A percentile compares a stretch with the other conserved stretches of the same genome.
phyloP scores from a whole-genome alignment of 2,329 filamentous ascomycete genomes.

The Verticillium zaregamsianum region DNA sequence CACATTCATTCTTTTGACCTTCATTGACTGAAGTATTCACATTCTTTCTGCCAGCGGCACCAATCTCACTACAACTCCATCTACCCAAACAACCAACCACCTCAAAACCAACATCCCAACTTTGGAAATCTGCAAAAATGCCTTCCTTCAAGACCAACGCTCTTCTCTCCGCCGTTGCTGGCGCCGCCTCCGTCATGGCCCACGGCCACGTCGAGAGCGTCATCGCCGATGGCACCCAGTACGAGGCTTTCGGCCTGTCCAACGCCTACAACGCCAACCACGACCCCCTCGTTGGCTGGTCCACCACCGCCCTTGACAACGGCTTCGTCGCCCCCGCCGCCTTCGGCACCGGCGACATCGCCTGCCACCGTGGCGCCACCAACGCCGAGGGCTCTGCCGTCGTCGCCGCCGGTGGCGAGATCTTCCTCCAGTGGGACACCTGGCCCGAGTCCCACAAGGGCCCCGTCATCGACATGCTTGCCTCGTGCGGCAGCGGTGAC shows the following conservation, averaged over 20 bases:
- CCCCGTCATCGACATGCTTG: constrained; percentile 58
- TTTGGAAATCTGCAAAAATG: constrained; percentile 12
- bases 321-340: constrained; percentile 41
- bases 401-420: constrained; percentile 52
- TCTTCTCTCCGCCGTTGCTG: constrained; percentile 16
- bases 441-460: constrained; percentile 63
- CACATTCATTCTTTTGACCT: constrained; percentile 3
- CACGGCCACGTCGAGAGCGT: constrained; percentile 26
- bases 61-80: not conserved
- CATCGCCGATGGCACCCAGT: constrained; percentile 22
- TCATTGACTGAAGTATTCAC: constrained; percentile 5
- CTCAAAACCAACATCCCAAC: not conserved
- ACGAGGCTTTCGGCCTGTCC: constrained; percentile 21
- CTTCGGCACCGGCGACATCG: constrained; percentile 36
- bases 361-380: constrained; percentile 40
- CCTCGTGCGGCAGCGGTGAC: constrained; percentile 47
- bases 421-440: constrained; percentile 60
- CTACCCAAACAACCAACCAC: not conserved
- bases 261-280: constrained; percentile 14
- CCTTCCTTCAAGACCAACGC: constrained; percentile 15
- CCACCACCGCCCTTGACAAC: constrained; percentile 30
- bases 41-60: constrained; percentile 1
- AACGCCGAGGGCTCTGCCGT: constrained; percentile 33
- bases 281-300: constrained; percentile 17
- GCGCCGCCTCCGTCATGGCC: constrained; percentile 21